A percentile compares a stretch with the other conserved stretches of the same genome.
phyloP scores from a whole-genome alignment of 2,329 filamentous ascomycete species.

The Epichloe glyceriae region DNA sequence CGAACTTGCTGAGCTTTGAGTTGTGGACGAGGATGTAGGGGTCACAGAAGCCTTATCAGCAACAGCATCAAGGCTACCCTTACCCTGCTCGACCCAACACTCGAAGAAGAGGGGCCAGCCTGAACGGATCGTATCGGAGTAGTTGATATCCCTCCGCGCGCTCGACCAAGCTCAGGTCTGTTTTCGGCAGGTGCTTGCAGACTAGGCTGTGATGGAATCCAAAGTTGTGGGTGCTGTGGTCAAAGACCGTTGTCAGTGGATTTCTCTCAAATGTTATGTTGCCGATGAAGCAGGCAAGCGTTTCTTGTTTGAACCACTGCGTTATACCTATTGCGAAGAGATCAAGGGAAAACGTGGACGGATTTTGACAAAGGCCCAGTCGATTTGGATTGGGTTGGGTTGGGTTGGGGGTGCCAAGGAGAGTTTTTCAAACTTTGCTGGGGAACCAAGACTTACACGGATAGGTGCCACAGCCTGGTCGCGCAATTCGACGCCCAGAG shows the following conservation, averaged over 20 bases:
- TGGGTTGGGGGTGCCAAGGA: conserved; percentile 45
- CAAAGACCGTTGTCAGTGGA: conserved; percentile 1
- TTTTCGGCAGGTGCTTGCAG: conserved; percentile 25
- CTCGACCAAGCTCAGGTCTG: conserved; percentile 15
- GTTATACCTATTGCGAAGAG: background rate
- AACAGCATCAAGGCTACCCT: conserved; percentile 3
- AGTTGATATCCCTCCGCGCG: conserved; percentile 27
- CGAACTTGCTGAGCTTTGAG: background rate
- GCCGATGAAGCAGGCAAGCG: too few relatives aligned
- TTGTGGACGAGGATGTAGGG: background rate
- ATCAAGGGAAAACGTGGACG: too few relatives aligned
- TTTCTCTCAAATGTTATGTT: background rate
- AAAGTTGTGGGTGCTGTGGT: conserved; percentile 42
- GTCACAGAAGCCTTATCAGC: background rate
- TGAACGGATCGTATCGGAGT: conserved; percentile 40
- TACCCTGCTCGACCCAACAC: conserved; percentile 43
- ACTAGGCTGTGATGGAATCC: conserved; percentile 42
- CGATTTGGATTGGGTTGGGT: conserved; percentile 18
- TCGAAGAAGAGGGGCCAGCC: conserved; percentile 49
- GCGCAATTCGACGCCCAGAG: conserved; percentile 60
- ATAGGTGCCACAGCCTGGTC: conserved; percentile 46
- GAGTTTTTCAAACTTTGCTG: conserved; percentile 5
- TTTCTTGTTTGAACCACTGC: background rate
- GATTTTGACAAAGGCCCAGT: too few relatives aligned
- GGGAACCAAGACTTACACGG: conserved; percentile 28